Evolutionary conservation across 2,329 filamentous ascomycete species (phyloP).

Genomic region (Cytospora mali): DNA sequence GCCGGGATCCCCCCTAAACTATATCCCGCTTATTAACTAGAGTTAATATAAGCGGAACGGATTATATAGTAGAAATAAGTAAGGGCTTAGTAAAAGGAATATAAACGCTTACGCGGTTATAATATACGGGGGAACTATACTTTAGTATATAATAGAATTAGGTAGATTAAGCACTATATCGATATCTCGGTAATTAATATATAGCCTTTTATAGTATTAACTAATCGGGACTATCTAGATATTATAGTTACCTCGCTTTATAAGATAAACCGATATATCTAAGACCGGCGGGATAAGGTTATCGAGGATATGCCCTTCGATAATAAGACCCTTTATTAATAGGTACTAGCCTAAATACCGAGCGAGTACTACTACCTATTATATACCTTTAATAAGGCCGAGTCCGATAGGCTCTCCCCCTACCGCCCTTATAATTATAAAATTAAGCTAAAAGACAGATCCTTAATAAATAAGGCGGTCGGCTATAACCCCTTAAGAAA

Average conservation of each 20-base stretch:
- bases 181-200: background rate
- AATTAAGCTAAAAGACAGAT: background rate
- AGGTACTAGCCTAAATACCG: background rate
- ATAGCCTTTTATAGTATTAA: background rate
- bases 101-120: background rate
- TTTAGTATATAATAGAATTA: background rate
- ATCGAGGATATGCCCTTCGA: background rate
- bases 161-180: background rate
- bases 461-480: slow-evolving; percentile 6
- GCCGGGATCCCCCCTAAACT: too few relatives aligned
- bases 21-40: too few relatives aligned
- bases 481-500: slow-evolving; percentile 2
- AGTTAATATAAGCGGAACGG: too few relatives aligned
- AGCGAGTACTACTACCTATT: slow-evolving; percentile 1
- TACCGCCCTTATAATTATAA: background rate
- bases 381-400: background rate
- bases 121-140: background rate
- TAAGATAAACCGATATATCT: background rate
- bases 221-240: background rate
- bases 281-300: background rate
- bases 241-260: background rate
- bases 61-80: background rate
- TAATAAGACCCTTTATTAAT: background rate
- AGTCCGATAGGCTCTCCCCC: background rate
- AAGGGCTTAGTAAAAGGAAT: slow-evolving; percentile 3